Conservation (phyloP, 495 filamentous ascomycete genomes). For the Penicillium crystallinum region DNA sequence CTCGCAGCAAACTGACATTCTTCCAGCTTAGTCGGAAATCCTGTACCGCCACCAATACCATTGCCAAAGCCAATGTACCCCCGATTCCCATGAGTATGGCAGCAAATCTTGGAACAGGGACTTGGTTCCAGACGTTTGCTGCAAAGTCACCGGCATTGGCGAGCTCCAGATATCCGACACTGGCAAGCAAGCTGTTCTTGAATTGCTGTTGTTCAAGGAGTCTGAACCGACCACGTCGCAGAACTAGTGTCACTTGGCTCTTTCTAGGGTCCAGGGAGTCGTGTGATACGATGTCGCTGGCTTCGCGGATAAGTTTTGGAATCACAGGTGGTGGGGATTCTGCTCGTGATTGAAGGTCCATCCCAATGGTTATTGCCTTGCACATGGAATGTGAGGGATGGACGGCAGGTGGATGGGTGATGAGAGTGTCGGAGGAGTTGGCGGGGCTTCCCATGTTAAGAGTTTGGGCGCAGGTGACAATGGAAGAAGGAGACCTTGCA, state of each 20-base stretch:
- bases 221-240: constrained; percentile 14
- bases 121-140: constrained; percentile 50
- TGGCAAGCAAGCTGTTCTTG: constrained; percentile 43
- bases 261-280: constrained; percentile 13
- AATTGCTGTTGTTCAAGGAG: constrained; percentile 32
- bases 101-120: constrained; percentile 41
- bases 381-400: background rate
- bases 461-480: too few species aligned
- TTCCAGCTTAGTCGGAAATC: constrained; percentile 40
- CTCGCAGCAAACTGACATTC: constrained; percentile 38
- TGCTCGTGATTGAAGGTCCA: constrained; percentile 1
- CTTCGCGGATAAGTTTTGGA: constrained; percentile 20
- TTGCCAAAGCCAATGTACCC: constrained; percentile 38
- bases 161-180: constrained; percentile 47
- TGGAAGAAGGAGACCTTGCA: too few species aligned
- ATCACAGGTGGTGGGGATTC: constrained; percentile 6
- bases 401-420: constrained; percentile 1
- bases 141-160: constrained; percentile 51
- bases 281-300: constrained; percentile 20
- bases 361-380: background rate
- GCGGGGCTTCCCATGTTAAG: constrained; percentile 8
- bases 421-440: constrained; percentile 18
- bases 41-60: constrained; percentile 38
- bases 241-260: constrained; percentile 18
- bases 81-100: constrained; percentile 47